phyloP scores from a whole-genome alignment of 306 rosid genomes.

The Chamaecrista fasciculata region DNA sequence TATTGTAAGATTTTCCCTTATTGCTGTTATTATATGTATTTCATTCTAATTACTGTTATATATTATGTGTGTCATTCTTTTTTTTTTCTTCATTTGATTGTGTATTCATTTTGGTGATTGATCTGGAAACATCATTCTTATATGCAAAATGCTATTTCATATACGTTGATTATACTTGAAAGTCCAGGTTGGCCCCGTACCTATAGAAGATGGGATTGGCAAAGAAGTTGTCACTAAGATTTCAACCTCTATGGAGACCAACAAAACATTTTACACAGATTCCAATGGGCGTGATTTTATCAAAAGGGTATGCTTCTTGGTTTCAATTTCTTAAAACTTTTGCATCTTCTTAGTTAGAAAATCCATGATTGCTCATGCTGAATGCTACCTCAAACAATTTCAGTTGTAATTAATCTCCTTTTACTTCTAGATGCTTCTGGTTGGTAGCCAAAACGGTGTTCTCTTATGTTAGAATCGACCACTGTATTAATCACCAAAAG shows the following conservation, averaged over 20 bases:
- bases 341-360: slow-evolving; percentile 22
- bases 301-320: slow-evolving; percentile 65
- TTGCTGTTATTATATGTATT: slow-evolving; percentile 18
- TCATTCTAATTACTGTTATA: slow-evolving; percentile 15
- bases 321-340: slow-evolving; percentile 16
- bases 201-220: slow-evolving; percentile 82
- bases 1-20: slow-evolving; percentile 59
- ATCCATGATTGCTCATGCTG: slow-evolving; percentile 13
- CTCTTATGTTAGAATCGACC: no score
- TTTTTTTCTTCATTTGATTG: slow-evolving; percentile 12
- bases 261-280: slow-evolving; percentile 85
- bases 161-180: slow-evolving; percentile 23
- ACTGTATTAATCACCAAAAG: no score
- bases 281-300: slow-evolving; percentile 96
- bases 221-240: slow-evolving; percentile 81
- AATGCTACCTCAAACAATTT: slow-evolving; percentile 21
- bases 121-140: slow-evolving; percentile 2
- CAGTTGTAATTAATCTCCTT: slow-evolving; percentile 12
- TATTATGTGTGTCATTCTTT: slow-evolving; percentile 11
- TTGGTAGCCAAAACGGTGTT: slow-evolving; percentile 3
- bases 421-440: neutral
- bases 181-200: slow-evolving; percentile 91
- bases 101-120: slow-evolving; percentile 4
- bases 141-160: slow-evolving; percentile 6
- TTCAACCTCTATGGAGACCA: slow-evolving; percentile 57